Percentiles rank a stretch among this genome's conserved stretches.
These are phyloP conservation scores for Climacium dendroides DNA, from an alignment of 225 moss, liverwort and hornwort genomes.

Conservation along the genomic window DNA sequence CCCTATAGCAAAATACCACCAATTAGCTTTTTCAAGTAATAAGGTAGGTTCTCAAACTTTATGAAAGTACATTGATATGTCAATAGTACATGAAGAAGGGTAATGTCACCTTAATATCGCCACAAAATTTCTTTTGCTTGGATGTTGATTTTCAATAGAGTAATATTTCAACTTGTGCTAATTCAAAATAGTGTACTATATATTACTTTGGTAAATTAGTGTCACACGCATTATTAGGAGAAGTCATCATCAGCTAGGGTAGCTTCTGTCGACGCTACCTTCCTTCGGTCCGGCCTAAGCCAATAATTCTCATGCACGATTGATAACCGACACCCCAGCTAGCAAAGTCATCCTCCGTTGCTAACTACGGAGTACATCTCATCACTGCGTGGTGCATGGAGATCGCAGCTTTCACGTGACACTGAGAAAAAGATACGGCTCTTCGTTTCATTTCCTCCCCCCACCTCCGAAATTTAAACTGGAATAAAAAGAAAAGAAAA, in stretches of 20 bases:
- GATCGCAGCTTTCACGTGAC: background rate
- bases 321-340: background rate
- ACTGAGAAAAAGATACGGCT: background rate
- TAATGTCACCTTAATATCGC: background rate
- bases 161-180: background rate
- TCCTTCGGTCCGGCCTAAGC: background rate
- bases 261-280: background rate
- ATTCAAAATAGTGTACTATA: background rate
- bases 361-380: background rate
- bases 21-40: background rate
- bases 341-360: background rate
- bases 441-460: background rate
- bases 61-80: no score
- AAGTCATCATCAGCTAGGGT: background rate
- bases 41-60: background rate
- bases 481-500: no score
- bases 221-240: background rate
- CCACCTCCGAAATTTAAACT: background rate
- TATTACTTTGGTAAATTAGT: background rate
- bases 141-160: background rate
- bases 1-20: rapidly evolving
- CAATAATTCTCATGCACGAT: background rate
- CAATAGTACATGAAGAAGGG: background rate
- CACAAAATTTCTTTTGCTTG: background rate
- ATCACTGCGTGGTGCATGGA: background rate